Conservation (phyloP, 2,329 filamentous ascomycete genomes). For the Ophiostoma sp. region DNA sequence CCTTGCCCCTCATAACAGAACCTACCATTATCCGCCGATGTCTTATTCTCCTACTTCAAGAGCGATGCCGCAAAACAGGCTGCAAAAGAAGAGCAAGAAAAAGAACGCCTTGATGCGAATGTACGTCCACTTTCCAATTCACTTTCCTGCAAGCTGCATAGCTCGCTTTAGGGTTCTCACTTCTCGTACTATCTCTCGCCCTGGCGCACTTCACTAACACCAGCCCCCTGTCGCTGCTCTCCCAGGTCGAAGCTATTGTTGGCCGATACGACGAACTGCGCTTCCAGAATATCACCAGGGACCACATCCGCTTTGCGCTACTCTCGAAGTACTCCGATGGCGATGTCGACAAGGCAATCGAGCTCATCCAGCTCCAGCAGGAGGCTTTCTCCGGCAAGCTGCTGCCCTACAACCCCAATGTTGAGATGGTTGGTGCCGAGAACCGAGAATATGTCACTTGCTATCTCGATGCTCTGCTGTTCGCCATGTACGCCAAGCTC, state of each 20-base stretch:
- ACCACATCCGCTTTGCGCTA: conserved; percentile 58
- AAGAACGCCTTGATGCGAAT: conserved; percentile 35
- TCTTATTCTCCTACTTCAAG: conserved; percentile 65
- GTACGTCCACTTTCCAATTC: conserved; percentile 3
- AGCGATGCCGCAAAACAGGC: conserved; percentile 57
- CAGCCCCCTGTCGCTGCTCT: neutral
- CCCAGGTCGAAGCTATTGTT: conserved; percentile 46
- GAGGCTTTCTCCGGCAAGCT: conserved; percentile 80
- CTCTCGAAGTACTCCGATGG: conserved; percentile 65
- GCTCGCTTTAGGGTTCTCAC: neutral
- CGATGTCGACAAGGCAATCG: conserved; percentile 71
- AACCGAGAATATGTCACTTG: conserved; percentile 90
- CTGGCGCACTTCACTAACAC: neutral
- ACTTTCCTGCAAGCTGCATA: neutral
- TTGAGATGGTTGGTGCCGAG: conserved; percentile 77
- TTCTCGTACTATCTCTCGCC: neutral
- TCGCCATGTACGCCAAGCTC: conserved; percentile 91
- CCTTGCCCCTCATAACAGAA: conserved; percentile 39
- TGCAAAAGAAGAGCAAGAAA: conserved; percentile 55
- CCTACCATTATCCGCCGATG: conserved; percentile 56
- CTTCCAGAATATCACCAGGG: conserved; percentile 52
- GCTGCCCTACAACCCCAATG: conserved; percentile 68
- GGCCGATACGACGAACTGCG: conserved; percentile 46
- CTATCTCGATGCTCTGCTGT: conserved; percentile 86
- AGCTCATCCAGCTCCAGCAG: conserved; percentile 75